These are phyloP conservation scores for Dioscorea zingiberensis DNA, from an alignment of 106 monocot genomes.

Conservation along the genomic window DNA sequence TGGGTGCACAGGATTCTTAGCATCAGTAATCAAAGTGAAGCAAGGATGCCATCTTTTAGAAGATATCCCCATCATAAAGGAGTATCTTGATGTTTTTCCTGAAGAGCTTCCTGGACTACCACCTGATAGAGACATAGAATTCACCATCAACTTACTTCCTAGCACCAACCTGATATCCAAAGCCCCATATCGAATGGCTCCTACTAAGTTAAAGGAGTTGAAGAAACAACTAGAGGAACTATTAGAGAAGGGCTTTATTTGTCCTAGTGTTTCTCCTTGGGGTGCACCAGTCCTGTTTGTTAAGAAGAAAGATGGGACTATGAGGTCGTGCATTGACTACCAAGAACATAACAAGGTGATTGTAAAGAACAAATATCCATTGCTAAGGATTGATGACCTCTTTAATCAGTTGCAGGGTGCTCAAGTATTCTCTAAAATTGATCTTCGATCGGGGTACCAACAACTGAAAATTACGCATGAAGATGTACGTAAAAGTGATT, in stretches of 20 bases:
- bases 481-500: not conserved
- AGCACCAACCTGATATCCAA: not conserved
- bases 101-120: not conserved
- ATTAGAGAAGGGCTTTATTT: not conserved
- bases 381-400: not conserved
- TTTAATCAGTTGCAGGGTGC: conserved; percentile 1
- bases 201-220: not conserved
- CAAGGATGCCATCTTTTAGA: not conserved
- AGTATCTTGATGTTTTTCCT: not conserved
- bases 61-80: not conserved
- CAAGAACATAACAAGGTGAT: not conserved
- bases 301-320: conserved; percentile 1
- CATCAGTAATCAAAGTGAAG: not conserved
- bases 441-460: not conserved
- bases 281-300: not conserved
- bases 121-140: not conserved
- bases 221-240: not conserved
- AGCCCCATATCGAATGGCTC: not conserved
- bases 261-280: conserved; percentile 1
- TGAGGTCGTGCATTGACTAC: not conserved
- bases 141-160: not conserved
- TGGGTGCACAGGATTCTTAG: not conserved
- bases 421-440: not conserved
- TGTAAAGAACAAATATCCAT: conserved; percentile 2
- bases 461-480: not conserved